Evolutionary conservation across 257 asterid species (phyloP), one percentile per base, ranked within the genome.

Genomic region (Paraleonurus japonicus): DNA sequence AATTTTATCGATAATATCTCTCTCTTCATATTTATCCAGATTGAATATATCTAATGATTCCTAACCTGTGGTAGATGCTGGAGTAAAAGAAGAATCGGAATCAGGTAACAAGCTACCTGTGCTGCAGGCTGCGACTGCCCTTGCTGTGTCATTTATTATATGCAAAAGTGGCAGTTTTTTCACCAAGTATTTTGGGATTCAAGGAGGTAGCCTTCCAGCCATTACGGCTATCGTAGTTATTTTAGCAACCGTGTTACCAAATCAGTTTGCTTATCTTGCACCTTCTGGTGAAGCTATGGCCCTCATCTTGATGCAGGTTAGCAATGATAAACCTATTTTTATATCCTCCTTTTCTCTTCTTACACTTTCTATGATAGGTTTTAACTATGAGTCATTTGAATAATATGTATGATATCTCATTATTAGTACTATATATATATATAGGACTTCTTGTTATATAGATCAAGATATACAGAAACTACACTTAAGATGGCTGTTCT

Each of bases 281-380:
- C 96, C 98, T 32, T 84, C 98, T 45, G 96, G 98, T 19, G 98
- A 92, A 78, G 96, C 96, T 69, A 87, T 92, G 95, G 97, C 97
- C 4, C 20, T 92, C 78, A 87, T 92, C 30, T 71, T 92, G 74
- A 87, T 92, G 98, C 98, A 92, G 97, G 98, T 90, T 51, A 50
- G 35, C 66, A 54, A 35, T 71, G 51, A 10, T n/a, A 62, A n/a
- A 65, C 54, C 45, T 58, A 43, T 11, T 9, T 11, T 39, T 2
- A 39, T 10, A 11, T 11, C 47, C 47, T 39, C 20, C 54, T 43
- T 26, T 53, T n/a, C 41, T 35, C 50, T 13, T 26, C 33, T 17
- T 32, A 17, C 3, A 32, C 45, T 6, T 60, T 30, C 65, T 60
- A 2, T 30, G 5, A 60, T 13, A 5, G 33, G 27, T 6, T 10